Conservation (phyloP, 306 rosid species). For the Glycine tomentella region DNA sequence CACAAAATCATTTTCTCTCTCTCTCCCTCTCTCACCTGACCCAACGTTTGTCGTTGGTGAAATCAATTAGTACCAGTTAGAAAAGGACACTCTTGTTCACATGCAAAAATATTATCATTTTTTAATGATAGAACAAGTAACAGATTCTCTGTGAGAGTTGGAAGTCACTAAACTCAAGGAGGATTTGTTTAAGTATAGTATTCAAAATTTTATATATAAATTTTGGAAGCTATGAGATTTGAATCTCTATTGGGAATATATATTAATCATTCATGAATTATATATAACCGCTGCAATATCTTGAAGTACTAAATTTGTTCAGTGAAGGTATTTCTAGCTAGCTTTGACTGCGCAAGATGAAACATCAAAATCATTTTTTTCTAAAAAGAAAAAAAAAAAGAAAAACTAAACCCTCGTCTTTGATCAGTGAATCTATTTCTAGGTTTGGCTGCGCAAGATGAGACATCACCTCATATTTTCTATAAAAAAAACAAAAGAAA, state of each 20-base stretch:
- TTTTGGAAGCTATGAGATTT: constrained; percentile 44
- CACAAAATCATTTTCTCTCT: constrained; percentile 52
- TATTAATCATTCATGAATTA: constrained; percentile 48
- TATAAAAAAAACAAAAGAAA: background rate
- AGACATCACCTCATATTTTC: constrained; percentile 52
- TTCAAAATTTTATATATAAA: constrained; percentile 29
- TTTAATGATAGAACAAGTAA: constrained; percentile 40
- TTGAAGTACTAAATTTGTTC: constrained; percentile 38
- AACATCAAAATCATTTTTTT: constrained; percentile 52
- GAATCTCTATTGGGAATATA: constrained; percentile 44
- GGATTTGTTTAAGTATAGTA: constrained; percentile 44
- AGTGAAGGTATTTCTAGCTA: constrained; percentile 22
- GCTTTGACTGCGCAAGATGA: constrained; percentile 49
- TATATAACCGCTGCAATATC: constrained; percentile 37
- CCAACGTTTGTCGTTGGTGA: constrained; percentile 40
- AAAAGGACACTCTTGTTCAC: constrained; percentile 37
- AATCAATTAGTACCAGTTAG: constrained; percentile 17
- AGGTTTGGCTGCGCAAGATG: constrained; percentile 49
- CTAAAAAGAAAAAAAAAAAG: background rate
- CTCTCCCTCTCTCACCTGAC: constrained; percentile 34
- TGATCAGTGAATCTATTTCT: constrained; percentile 22
- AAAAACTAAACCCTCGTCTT: constrained; percentile 26
- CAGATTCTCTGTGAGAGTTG: constrained; percentile 53
- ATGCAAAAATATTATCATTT: constrained; percentile 41
- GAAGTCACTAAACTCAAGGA: constrained; percentile 65